Percentiles rank a stretch among this genome's conserved stretches.
These are phyloP conservation scores for Trichoderma sp. DNA, from an alignment of 2,329 filamentous ascomycete species.

Conservation along the genomic window DNA sequence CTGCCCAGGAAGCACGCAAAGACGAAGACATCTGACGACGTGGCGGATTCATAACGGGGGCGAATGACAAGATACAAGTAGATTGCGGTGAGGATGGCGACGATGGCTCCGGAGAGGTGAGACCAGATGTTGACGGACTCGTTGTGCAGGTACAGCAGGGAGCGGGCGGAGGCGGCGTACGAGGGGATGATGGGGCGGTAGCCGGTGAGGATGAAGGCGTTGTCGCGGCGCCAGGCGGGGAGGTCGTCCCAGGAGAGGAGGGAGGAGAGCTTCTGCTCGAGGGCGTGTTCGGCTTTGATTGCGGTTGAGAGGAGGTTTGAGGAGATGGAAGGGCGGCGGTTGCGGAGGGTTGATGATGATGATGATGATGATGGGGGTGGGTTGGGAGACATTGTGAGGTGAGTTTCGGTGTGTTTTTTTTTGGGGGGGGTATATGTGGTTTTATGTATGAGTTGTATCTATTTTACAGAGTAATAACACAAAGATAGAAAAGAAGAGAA, in stretches of 20 bases:
- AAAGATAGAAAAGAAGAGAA: not conserved
- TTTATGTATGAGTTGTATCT: not conserved
- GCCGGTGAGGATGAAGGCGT: conserved; percentile 56
- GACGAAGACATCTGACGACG: conserved; percentile 64
- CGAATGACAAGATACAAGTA: conserved; percentile 60
- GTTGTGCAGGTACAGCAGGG: conserved; percentile 60
- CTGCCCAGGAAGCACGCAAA: conserved; percentile 81
- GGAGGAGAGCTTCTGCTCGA: conserved; percentile 42
- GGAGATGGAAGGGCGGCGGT: conserved; percentile 38
- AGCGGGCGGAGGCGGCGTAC: conserved; percentile 49
- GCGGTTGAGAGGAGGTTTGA: conserved; percentile 36
- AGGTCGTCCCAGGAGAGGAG: conserved; percentile 62
- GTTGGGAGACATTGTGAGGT: not conserved
- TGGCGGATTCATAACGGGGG: conserved; percentile 67
- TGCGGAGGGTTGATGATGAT: conserved; percentile 32
- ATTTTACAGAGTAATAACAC: not conserved
- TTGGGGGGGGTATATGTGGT: not conserved
- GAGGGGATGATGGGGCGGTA: conserved; percentile 57
- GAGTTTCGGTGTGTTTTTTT: not conserved
- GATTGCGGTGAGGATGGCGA: conserved; percentile 55
- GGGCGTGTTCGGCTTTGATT: conserved; percentile 44
- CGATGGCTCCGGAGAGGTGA: conserved; percentile 65
- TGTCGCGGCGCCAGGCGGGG: conserved; percentile 62
- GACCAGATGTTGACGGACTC: conserved; percentile 67
- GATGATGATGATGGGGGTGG: no score